Percentiles rank a stretch among this genome's conserved stretches.
Conservation (phyloP, 129 eudicot species). For the Cynara cardunculus region DNA sequence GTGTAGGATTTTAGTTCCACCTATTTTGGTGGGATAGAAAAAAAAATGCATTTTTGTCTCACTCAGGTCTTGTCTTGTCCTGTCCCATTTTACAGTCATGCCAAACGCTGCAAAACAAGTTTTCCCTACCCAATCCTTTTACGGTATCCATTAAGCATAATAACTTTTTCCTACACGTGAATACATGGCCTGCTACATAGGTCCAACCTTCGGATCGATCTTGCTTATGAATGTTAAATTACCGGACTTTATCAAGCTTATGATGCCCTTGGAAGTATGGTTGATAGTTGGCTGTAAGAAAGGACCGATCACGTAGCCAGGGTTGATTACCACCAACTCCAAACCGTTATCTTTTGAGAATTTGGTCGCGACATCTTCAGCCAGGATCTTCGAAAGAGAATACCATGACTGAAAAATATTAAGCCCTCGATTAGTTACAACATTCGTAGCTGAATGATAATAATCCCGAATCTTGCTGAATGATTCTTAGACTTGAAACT, state of each 20-base stretch:
- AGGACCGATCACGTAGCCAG: slow-evolving; percentile 55
- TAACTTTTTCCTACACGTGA: too few species aligned
- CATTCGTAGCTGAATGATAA: background rate
- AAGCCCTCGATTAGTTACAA: background rate
- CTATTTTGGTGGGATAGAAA: too few species aligned
- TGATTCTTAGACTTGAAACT: background rate
- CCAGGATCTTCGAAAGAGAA: slow-evolving; percentile 46
- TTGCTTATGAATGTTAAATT: background rate
- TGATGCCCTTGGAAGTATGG: slow-evolving; percentile 24
- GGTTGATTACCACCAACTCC: slow-evolving; percentile 46
- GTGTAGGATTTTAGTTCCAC: too few species aligned
- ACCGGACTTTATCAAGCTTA: slow-evolving; percentile 29
- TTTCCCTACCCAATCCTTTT: too few species aligned
- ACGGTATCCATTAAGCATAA: too few species aligned
- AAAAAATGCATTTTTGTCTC: too few species aligned
- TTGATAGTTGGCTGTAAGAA: slow-evolving; percentile 46
- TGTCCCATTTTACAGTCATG: too few species aligned
- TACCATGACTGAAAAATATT: slow-evolving; percentile 36
- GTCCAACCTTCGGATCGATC: background rate
- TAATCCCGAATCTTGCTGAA: background rate
- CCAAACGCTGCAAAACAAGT: too few species aligned
- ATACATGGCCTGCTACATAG: too few species aligned
- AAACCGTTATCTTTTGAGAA: slow-evolving; percentile 42
- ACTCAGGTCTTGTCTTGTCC: too few species aligned
- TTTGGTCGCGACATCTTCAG: slow-evolving; percentile 50